Conservation (phyloP, 2,329 filamentous ascomycete species). For the Xylariaceae sp. region DNA sequence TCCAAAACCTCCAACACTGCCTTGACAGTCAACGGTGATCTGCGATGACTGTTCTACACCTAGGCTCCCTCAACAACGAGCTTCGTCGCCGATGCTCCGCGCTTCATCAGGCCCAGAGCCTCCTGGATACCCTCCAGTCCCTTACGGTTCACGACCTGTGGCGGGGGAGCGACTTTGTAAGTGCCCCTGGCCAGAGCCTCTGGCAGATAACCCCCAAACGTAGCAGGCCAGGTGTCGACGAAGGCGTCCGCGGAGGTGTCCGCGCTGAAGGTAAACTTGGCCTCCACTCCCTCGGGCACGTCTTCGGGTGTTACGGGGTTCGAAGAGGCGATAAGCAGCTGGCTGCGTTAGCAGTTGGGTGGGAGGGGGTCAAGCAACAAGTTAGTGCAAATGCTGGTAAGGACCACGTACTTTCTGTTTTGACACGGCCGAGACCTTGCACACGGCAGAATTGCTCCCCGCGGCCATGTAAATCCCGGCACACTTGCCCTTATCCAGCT, state of each 20-base stretch:
- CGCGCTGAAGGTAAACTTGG: conserved; percentile 14
- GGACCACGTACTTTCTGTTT: conserved; percentile 8
- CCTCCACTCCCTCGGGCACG: not conserved
- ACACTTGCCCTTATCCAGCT: conserved; percentile 10
- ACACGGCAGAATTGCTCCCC: conserved; percentile 3
- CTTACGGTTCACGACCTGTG: conserved; percentile 29
- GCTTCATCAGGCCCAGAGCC: conserved; percentile 28
- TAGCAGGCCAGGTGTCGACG: too few relatives aligned
- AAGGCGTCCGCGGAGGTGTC: conserved; percentile 18
- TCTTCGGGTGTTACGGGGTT: not conserved
- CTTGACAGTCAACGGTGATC: too few relatives aligned
- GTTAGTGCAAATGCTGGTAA: conserved; percentile 1
- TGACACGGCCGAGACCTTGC: conserved; percentile 3
- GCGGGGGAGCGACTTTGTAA: conserved; percentile 31
- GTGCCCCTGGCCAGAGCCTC: conserved; percentile 28
- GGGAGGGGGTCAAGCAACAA: conserved; percentile 2
- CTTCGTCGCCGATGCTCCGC: conserved; percentile 35
- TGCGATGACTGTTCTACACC: too few relatives aligned
- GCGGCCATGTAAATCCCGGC: conserved; percentile 10
- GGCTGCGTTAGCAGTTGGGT: not conserved
- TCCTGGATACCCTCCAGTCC: conserved; percentile 35
- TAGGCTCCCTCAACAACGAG: too few relatives aligned
- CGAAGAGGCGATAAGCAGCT: not conserved
- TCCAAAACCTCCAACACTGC: too few relatives aligned
- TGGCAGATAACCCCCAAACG: conserved; percentile 33